Evolutionary conservation across 371 early-diverging fungal genomes (phyloP), one percentile per base, ranked within the genome.

Genomic region (Chytridiales sp.): DNA sequence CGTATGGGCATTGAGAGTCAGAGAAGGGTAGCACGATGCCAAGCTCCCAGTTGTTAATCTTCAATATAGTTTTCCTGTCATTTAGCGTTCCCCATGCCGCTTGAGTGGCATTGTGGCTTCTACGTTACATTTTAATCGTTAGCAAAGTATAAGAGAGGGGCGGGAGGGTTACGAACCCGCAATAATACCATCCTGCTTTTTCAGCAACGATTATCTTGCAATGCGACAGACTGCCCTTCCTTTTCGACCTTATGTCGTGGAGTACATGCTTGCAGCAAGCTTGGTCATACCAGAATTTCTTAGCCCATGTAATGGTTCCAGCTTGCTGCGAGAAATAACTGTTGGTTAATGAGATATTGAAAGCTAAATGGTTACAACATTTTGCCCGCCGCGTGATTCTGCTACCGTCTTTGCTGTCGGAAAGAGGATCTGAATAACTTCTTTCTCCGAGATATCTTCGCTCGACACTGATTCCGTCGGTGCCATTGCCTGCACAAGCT

Each of bases 371-470:
- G 22, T 22, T 46, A 2, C 1, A 46, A 46, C 66, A 15, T 41
- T 27, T 19, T 24, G n/a, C 2, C 66, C 66, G 19, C 36, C 30
- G 26, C 1, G 26, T 11, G 63, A 66, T 3, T 30, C 30, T 6
- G 38, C 11, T 15, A 69, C 59, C 2, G 62, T 61, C 36, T 32
- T 31, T 15, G 15, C 17, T 3, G 55, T 60, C 2, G 70, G 70
- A 41, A 43, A 69, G 19, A 65, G 22, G 30, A 69, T 44, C 8
- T 44, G 29, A n/a, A 68, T 47, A 24, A 49, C 11, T 21, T 54
- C 48, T 17, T 26, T 15, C 9, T 22, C n/a, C 27, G 19, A 30
- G 13, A 27, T 21, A 11, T 11, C 19, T 30, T 17, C 35, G 15
- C 0, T 43, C 29, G 13, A 8, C 9, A 54, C 26, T 4, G 44